Evolutionary conservation across 257 asterid species (phyloP).

Genomic region (Solanum ossicruentum): DNA sequence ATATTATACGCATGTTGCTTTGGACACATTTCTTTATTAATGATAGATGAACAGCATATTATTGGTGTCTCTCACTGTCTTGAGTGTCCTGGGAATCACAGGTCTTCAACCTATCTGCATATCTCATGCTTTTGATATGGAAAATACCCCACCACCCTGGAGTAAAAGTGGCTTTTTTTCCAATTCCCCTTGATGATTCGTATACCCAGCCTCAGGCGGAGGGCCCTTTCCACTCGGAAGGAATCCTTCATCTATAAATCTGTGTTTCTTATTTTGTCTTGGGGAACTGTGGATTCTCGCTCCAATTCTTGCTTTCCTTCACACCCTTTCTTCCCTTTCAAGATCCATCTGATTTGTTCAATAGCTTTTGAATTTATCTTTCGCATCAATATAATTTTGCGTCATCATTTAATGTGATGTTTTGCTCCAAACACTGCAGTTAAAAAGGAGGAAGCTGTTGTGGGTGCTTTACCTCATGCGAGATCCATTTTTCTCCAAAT

Average conservation of each 20-base stretch:
- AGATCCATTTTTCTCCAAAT: slow-evolving; percentile 82
- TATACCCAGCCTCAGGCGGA: background rate
- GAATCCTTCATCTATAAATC: background rate
- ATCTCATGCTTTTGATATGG: background rate
- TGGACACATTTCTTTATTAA: background rate
- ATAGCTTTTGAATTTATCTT: background rate
- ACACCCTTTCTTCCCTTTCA: background rate
- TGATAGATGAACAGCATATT: background rate
- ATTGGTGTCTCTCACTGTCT: background rate
- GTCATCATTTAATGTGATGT: background rate
- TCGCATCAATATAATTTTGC: background rate
- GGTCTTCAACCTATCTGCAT: background rate
- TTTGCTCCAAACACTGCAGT: slow-evolving; percentile 27
- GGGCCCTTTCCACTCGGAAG: background rate
- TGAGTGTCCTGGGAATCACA: background rate
- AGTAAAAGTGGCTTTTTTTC: background rate
- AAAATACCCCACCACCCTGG: background rate
- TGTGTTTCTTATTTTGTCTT: background rate
- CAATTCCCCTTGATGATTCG: background rate
- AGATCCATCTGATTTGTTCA: background rate
- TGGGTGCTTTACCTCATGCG: slow-evolving; percentile 99
- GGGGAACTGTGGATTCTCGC: background rate
- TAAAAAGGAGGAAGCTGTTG: slow-evolving; percentile 65
- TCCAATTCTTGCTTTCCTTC: background rate
- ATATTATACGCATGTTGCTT: background rate